Evolutionary conservation across 371 early-diverging fungal species (phyloP), one percentile per base, ranked within the genome.

Genomic region (Saksenaea vasiformis): DNA sequence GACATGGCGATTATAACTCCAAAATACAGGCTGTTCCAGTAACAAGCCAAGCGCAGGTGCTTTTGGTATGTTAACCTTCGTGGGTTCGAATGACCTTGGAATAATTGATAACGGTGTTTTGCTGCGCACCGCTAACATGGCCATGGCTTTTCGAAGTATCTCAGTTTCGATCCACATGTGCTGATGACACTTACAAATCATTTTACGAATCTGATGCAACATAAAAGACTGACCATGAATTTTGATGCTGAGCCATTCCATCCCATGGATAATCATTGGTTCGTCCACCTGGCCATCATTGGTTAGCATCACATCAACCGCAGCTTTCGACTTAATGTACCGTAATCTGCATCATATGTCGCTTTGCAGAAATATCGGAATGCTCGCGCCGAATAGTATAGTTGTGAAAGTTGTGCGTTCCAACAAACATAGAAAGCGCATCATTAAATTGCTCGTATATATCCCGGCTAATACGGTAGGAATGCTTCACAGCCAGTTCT

Each of bases 201-300:
- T 99, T 74, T 99, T 99, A 59, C 99, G 92, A 66, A 99, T 99
- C 76, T 98, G 99, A 80, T 99, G 99, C 37, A 99, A 83, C 97
- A 99, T 96, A 71, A 99, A 99, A 35, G 97, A 92, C 77, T 99
- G 98, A 3, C 99, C 99, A 55, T 94, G 89, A 19, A 99, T 91
- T 66, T 89, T 90, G 38, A 99, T 74, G 43, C 89, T 88, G 22
- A 99, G 66, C 98, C 99, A 99, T 71, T 99, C 98, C 39, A 82
- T 83, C 0, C 87, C 94, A 22, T 88, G 73, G 35, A 85, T 82
- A n/a, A 92, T 62, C 71, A 86, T 91, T 14, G 96, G 97, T 3
- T 93, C 91, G 14, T 78, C 64, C 24, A 77, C 77, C 90, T 88
- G 54, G 51, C 39, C 19, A 58, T 7, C 47, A 5, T 64, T 39